phyloP scores from a whole-genome alignment of 1,284 basidiomycete species.

The Leccinum solheimii region DNA sequence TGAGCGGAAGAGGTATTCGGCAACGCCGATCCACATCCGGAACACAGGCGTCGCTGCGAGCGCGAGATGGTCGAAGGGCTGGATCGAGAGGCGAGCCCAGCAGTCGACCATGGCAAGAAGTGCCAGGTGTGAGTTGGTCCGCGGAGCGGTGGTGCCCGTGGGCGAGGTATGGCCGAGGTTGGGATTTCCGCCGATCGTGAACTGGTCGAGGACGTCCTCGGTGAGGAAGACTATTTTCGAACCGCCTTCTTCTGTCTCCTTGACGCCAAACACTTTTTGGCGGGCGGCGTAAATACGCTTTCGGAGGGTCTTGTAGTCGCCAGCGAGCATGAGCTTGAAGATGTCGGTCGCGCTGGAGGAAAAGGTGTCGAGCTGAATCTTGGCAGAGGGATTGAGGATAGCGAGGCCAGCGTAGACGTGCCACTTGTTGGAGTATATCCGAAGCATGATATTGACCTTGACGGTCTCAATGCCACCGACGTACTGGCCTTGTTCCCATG shows the following conservation, averaged over 20 bases:
- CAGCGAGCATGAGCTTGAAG: constrained; percentile 96
- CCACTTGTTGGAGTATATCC: constrained; percentile 98
- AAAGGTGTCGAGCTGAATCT: constrained; percentile 88
- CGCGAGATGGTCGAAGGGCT: constrained; percentile 90
- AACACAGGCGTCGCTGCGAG: constrained; percentile 97
- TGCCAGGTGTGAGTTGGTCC: constrained; percentile 88
- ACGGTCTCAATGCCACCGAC: constrained; percentile 98
- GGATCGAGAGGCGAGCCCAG: constrained; percentile 87
- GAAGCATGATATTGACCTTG: constrained; percentile 95
- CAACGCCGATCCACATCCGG: constrained; percentile 95
- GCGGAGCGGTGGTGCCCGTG: constrained; percentile 2
- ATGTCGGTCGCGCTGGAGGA: constrained; percentile 84
- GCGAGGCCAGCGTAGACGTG: constrained; percentile 99
- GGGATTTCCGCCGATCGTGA: constrained; percentile 47
- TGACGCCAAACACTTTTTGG: constrained; percentile 73
- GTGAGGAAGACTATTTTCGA: constrained; percentile 78
- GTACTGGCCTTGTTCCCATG: constrained; percentile 94
- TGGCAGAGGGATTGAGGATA: constrained; percentile 93
- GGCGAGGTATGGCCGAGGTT: constrained; percentile 13
- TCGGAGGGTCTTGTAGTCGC: constrained; percentile 65
- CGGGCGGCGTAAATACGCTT: constrained; percentile 77
- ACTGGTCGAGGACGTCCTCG: constrained; percentile 86
- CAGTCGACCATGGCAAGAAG: constrained; percentile 99
- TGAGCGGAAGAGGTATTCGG: constrained; percentile 90
- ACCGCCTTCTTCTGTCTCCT: constrained; percentile 33